Evolutionary conservation across 2,329 filamentous ascomycete species (phyloP), one percentile per base, ranked within the genome.

Genomic region (Alternaria sp.): DNA sequence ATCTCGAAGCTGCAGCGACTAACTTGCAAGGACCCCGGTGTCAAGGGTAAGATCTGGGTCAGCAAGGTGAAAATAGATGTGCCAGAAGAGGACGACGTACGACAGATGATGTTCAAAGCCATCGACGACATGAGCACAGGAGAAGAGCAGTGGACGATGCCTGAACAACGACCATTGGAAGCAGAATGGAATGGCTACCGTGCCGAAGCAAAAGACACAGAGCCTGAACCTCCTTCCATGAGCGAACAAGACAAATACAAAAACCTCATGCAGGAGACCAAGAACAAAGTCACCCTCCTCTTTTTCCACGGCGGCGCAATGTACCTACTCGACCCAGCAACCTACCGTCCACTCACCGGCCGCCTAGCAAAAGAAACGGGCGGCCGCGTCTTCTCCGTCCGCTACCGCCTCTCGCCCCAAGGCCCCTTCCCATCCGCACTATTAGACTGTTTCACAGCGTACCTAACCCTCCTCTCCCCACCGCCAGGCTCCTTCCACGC

Each of bases 21-120:
- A n/a, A 85, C 86, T 1, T 78, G 85, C 42, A 85, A 82, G 56
- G 89, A 90, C 53, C 84, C 84, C 0, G 87, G 86, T 0, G 81
- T 96, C 71, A 93, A 91, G 72, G 92, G 92, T 3, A 86, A 85
- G 42, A 87, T 95, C 64, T 97, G 93, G 93, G 83, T 96, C 24
- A 89, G 88, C 68, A 90, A 86, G 54, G 88, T 90, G 40, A 85
- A 84, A 0, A 80, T 92, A 14, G 85, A 86, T 0, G 79, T 80
- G 2, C 90, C 88, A 0, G 80, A 85, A 0, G 82, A 83, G 72
- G 68, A 84, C 42, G 79, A 81, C 40, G 58, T 67, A 2, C 79
- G 84, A n/a, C 82, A 89, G 41, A 81, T 83, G 2, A 71, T 93
- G 26, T 79, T 87, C 62, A 78, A 78, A 29, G 84, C 84, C 3